These are phyloP conservation scores for Serendipita indica DNA, from an alignment of 768 basidiomycete genomes.

Conservation along the genomic window DNA sequence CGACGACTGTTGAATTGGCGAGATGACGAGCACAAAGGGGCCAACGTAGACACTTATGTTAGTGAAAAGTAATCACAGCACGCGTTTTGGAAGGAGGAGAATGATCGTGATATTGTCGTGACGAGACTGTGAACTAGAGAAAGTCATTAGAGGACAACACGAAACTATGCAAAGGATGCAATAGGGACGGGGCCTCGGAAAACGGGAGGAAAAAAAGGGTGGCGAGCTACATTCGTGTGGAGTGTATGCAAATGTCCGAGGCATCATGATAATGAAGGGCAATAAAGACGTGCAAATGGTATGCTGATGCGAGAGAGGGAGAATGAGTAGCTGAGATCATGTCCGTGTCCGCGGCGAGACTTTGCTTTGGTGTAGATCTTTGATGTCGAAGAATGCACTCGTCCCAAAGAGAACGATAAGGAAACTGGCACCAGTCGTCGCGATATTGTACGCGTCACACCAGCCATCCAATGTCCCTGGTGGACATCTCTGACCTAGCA, in stretches of 20 bases:
- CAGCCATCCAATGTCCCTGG: slow-evolving; percentile 47
- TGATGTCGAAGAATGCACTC: slow-evolving; percentile 48
- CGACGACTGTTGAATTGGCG: slow-evolving; percentile 58
- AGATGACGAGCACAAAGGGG: not conserved
- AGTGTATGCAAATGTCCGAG: not conserved
- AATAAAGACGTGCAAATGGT: not conserved
- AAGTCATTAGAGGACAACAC: not conserved
- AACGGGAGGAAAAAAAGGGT: too few species aligned
- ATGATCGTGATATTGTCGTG: slow-evolving; percentile 6
- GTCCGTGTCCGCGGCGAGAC: slow-evolving; percentile 46
- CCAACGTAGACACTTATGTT: not conserved
- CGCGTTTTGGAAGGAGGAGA: not conserved
- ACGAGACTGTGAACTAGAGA: too few species aligned
- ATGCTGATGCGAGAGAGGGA: not conserved
- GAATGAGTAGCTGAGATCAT: slow-evolving; percentile 16
- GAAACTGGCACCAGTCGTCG: slow-evolving; percentile 46
- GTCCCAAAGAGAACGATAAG: slow-evolving; percentile 40
- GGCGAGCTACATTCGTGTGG: too few species aligned
- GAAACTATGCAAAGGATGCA: too few species aligned
- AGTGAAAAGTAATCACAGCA: not conserved
- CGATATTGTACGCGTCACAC: slow-evolving; percentile 60
- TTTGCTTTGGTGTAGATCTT: slow-evolving; percentile 47
- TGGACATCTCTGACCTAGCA: slow-evolving; percentile 49
- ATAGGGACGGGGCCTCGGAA: too few species aligned
- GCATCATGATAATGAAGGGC: not conserved